Evolutionary conservation across 208 protist genomes (phyloP), one percentile per base, ranked within the genome.

Genomic region (Wallacemonas rigidus): DNA sequence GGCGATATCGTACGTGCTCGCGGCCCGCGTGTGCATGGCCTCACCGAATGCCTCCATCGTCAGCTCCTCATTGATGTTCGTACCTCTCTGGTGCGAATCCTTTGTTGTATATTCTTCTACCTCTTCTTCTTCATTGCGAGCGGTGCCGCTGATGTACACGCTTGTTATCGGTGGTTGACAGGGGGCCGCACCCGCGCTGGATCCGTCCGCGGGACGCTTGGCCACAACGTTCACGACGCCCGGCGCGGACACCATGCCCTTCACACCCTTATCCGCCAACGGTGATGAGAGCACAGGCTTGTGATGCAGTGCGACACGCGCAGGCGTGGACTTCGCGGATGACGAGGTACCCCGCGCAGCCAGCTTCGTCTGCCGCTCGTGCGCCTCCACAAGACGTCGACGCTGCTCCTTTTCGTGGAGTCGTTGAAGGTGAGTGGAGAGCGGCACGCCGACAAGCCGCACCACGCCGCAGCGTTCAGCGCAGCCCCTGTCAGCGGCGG

Each of bases 1-100:
- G 12, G 70, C 70, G 17, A 74, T 61, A 39, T 74, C 70, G 6
- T 65, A 60, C 6, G 55, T 58, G 55, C 43, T 72, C 3, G 68
- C 68, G 5, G 68, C 38, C 9, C 48, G 17, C 0, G 8, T 64
- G 39, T 57, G 36, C 15, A 53, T 56, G 43, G 36, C 38, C 3
- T 39, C 44, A 26, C 26, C 26, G 26, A 26, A 26, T 26, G 26
- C 26, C n/a, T 62, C 43, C 55, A 61, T 56, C 55, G 40, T 56
- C 43, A 14, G 50, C 4, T 35, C 56, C 14, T 8, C 40, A 17
- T 45, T 11, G 57, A 58, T 17, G 15, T 58, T 17, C 6, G 11
- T 58, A 17, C 54, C 17, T 0, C 54, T 58, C 11, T 35, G 26
- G 26, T 26, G 26, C 0, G 26, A 26, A 26, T 26, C 26, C 26